Conservation (phyloP, 2,329 filamentous ascomycete species). For the Biscogniauxia marginata region DNA sequence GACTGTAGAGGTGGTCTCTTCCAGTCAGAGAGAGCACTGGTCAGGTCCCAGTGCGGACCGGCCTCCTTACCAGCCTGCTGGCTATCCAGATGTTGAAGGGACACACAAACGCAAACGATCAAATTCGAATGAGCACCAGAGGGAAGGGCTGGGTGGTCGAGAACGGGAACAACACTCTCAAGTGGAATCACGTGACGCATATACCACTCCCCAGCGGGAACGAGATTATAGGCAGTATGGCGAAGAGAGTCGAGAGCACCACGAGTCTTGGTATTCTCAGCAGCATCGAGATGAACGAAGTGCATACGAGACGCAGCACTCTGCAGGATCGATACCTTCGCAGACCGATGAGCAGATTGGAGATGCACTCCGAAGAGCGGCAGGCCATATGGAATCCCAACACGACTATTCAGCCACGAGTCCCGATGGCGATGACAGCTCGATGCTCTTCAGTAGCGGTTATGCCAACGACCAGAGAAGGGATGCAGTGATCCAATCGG, state of each 20-base stretch:
- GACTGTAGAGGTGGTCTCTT: slow-evolving; percentile 21
- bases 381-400: slow-evolving; percentile 44
- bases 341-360: slow-evolving; percentile 51
- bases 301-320: slow-evolving; percentile 46
- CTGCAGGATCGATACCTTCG: slow-evolving; percentile 43
- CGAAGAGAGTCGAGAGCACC: slow-evolving; percentile 46
- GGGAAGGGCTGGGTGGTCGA: slow-evolving; percentile 31
- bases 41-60: slow-evolving; percentile 41
- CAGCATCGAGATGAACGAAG: slow-evolving; percentile 48
- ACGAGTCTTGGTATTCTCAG: slow-evolving; percentile 49
- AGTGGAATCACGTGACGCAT: slow-evolving; percentile 42
- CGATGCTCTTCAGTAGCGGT: slow-evolving; percentile 39
- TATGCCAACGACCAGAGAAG: slow-evolving; percentile 48
- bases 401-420: slow-evolving; percentile 53
- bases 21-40: slow-evolving; percentile 41
- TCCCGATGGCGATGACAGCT: slow-evolving; percentile 53
- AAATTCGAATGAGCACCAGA: slow-evolving; percentile 52
- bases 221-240: slow-evolving; percentile 42
- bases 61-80: slow-evolving; percentile 39
- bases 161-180: slow-evolving; percentile 36
- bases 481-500: slow-evolving; percentile 52
- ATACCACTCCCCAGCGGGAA: slow-evolving; percentile 44
- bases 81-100: slow-evolving; percentile 45
- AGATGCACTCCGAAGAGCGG: slow-evolving; percentile 44
- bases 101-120: slow-evolving; percentile 70